A percentile compares a stretch with the other conserved stretches of the same genome.
Evolutionary conservation across 176 grass and related monocot species (phyloP).

Genomic region (Echinochloa phyllopogon): DNA sequence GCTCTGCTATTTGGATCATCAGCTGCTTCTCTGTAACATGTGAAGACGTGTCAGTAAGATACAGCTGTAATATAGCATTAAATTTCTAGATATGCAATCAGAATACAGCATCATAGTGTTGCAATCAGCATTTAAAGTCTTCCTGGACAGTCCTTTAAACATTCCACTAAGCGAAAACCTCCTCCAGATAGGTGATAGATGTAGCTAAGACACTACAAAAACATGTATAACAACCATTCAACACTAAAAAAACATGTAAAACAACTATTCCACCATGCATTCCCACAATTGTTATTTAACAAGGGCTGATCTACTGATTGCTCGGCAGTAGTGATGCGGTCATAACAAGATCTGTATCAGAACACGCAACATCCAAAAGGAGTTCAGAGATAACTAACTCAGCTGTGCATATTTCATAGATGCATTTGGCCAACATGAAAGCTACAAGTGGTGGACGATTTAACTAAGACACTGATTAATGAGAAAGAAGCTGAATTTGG

Average conservation of each 20-base stretch:
- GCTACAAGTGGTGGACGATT: background rate
- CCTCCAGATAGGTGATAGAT: background rate
- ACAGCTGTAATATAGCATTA: background rate
- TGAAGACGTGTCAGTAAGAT: conserved; percentile 30
- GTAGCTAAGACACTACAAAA: background rate
- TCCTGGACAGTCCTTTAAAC: background rate
- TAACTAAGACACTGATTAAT: background rate
- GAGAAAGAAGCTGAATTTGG: background rate
- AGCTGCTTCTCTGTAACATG: conserved; percentile 77
- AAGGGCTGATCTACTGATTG: background rate
- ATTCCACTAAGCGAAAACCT: background rate
- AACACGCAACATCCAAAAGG: conserved; percentile 8
- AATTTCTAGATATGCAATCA: background rate
- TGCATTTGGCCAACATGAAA: background rate
- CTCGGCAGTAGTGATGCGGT: background rate
- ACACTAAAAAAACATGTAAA: background rate
- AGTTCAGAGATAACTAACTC: conserved; percentile 21
- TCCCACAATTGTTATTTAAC: background rate
- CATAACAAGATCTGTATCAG: background rate
- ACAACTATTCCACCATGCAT: background rate
- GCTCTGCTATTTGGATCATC: conserved; percentile 80
- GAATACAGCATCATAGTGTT: background rate
- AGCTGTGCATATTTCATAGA: background rate
- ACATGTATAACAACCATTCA: background rate
- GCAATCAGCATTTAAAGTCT: background rate